Conservation (phyloP, 371 early-diverging fungal species). For the Actinomortierella wolfii region DNA sequence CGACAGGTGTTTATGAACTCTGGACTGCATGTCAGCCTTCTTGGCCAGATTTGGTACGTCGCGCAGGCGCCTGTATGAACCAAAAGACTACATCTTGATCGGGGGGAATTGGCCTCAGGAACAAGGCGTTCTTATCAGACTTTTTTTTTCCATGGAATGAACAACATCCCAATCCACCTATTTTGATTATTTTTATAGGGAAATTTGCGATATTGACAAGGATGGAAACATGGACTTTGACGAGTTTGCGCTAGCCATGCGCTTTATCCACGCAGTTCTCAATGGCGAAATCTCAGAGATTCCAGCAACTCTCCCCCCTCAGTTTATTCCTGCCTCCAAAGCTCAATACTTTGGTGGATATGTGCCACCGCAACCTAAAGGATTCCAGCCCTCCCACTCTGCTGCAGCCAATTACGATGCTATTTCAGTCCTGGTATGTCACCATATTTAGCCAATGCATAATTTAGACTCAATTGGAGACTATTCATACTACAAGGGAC, state of each 20-base stretch:
- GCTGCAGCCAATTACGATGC: conserved; percentile 26
- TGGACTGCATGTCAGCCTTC: conserved; percentile 65
- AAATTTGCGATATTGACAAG: conserved; percentile 86
- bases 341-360: conserved; percentile 52
- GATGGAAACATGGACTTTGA: conserved; percentile 89
- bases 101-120: background rate
- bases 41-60: conserved; percentile 75
- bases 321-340: conserved; percentile 56
- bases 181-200: conserved; percentile 51
- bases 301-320: conserved; percentile 61
- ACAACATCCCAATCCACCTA: background rate
- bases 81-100: background rate
- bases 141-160: background rate
- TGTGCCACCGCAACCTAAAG: conserved; percentile 51
- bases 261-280: conserved; percentile 72
- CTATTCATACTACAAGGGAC: background rate
- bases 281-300: conserved; percentile 63
- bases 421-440: conserved; percentile 39
- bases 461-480: conserved; percentile 22
- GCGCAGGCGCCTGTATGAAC: conserved; percentile 2
- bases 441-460: conserved; percentile 4
- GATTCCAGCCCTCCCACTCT: conserved; percentile 30
- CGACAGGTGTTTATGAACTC: conserved; percentile 74
- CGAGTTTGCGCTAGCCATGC: conserved; percentile 88
- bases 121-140: conserved; percentile 1